Conservation (phyloP, 2,329 filamentous ascomycete genomes). For the Hawksworthiomyces lignivorus region DNA sequence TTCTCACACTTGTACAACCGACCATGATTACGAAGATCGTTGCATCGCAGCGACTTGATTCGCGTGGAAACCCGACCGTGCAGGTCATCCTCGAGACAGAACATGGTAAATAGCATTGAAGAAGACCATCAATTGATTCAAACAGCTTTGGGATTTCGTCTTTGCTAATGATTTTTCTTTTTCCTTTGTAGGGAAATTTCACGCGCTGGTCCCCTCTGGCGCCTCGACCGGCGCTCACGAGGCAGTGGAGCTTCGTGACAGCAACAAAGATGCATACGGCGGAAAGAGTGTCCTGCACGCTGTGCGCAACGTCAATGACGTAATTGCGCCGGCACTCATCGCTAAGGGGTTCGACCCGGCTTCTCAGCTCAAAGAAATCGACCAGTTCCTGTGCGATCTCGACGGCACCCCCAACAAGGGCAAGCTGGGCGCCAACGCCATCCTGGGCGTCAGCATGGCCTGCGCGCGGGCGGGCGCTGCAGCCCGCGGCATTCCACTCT, state of each 20-base stretch:
- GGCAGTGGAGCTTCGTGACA: conserved; percentile 33
- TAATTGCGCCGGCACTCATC: conserved; percentile 47
- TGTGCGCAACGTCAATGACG: conserved; percentile 46
- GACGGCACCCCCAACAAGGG: conserved; percentile 53
- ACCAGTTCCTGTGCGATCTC: conserved; percentile 44
- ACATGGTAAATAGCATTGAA: conserved; percentile 13
- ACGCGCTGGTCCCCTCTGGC: conserved; percentile 25
- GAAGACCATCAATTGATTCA: not conserved
- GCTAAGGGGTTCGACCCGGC: conserved; percentile 42
- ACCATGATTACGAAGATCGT: conserved; percentile 2
- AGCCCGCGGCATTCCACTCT: conserved; percentile 43
- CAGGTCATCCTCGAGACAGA: conserved; percentile 23
- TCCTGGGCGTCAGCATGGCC: conserved; percentile 53
- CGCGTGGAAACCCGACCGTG: conserved; percentile 27
- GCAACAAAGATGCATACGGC: conserved; percentile 42
- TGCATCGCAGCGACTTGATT: conserved; percentile 20
- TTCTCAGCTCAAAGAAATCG: conserved; percentile 46
- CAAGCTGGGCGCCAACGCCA: conserved; percentile 52
- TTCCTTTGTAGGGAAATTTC: conserved; percentile 20
- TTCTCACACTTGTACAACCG: too few relatives aligned
- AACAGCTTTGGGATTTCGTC: too few relatives aligned
- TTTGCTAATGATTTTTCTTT: not conserved
- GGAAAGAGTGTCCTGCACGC: conserved; percentile 50
- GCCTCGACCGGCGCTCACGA: conserved; percentile 27
- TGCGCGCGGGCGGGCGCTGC: conserved; percentile 50